These are phyloP conservation scores for Phytophthora chlamydospora DNA, from an alignment of 352 stramenopile genomes.

Conservation along the genomic window DNA sequence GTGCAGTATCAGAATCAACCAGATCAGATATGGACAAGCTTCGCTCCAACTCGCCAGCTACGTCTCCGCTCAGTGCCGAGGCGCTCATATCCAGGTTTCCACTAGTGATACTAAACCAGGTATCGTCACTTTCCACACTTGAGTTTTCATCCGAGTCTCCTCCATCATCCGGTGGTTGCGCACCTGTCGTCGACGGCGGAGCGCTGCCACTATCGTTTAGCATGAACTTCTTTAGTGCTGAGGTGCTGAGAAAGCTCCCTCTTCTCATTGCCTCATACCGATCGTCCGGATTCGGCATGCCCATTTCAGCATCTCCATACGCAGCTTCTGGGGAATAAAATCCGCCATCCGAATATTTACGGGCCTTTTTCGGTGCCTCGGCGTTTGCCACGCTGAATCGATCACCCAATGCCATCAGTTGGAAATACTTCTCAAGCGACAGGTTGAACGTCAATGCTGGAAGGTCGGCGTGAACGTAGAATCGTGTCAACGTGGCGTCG, in stretches of 20 bases:
- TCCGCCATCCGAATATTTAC: slow-evolving; percentile 24
- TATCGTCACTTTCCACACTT: slow-evolving; percentile 86
- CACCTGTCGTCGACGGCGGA: slow-evolving; percentile 18
- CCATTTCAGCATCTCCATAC: slow-evolving; percentile 15
- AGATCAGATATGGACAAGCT: slow-evolving; percentile 29
- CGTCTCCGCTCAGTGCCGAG: slow-evolving; percentile 21
- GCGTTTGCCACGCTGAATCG: slow-evolving; percentile 58
- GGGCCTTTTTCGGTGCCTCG: slow-evolving; percentile 29
- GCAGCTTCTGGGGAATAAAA: slow-evolving; percentile 24
- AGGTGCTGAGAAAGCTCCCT: slow-evolving; percentile 57
- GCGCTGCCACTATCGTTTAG: slow-evolving; percentile 41
- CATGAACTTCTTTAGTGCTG: slow-evolving; percentile 58
- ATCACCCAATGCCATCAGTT: slow-evolving; percentile 62
- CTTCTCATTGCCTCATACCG: slow-evolving; percentile 34
- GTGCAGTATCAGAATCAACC: slow-evolving; percentile 6
- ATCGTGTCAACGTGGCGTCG: slow-evolving; percentile 80
- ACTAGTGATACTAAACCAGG: slow-evolving; percentile 89
- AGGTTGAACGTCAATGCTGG: slow-evolving; percentile 86
- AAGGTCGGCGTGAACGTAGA: slow-evolving; percentile 87
- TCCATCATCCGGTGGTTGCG: slow-evolving; percentile 25
- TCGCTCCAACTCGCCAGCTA: slow-evolving; percentile 13
- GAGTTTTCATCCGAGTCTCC: slow-evolving; percentile 64
- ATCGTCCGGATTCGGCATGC: slow-evolving; percentile 17
- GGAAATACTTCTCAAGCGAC: slow-evolving; percentile 85
- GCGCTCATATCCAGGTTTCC: slow-evolving; percentile 55